These are phyloP conservation scores for Saccharomycopsis babjevae DNA, from an alignment of 805 yeast species.

Conservation along the genomic window DNA sequence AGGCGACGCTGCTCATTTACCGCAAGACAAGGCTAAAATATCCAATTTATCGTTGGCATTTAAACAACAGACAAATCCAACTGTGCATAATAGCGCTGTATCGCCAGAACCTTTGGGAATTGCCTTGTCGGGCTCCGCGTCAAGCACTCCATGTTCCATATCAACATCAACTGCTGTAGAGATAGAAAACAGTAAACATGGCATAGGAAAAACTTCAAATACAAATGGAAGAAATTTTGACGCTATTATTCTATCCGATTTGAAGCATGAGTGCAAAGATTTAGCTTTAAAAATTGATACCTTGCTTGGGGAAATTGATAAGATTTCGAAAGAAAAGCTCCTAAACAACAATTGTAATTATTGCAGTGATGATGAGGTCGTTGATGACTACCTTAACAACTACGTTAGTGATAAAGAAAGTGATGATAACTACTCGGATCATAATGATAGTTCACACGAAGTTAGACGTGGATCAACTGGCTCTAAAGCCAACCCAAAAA, in stretches of 20 bases:
- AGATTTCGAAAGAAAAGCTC: neutral
- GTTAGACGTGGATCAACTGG: neutral
- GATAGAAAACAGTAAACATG: neutral
- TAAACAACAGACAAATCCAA: neutral
- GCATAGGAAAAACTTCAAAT: neutral
- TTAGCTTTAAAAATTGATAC: neutral
- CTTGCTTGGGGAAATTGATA: constrained; percentile 1
- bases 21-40: neutral
- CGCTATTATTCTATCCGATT: constrained; percentile 4
- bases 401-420: constrained; percentile 7
- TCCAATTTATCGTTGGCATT: constrained; percentile 14
- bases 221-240: constrained; percentile 1
- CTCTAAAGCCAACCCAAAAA: constrained; percentile 3
- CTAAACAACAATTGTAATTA: neutral
- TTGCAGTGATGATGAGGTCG: constrained; percentile 2
- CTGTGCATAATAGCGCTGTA: neutral
- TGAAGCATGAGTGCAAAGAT: constrained; percentile 9
- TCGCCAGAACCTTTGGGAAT: neutral
- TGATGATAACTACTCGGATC: constrained; percentile 1
- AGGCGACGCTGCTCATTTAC: neutral
- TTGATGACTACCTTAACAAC: constrained; percentile 1
- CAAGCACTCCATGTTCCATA: neutral
- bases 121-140: neutral
- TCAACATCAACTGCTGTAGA: neutral
- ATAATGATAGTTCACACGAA: neutral